phyloP scores from a whole-genome alignment of 345 rosid genomes.

The Dovyalis caffra region DNA sequence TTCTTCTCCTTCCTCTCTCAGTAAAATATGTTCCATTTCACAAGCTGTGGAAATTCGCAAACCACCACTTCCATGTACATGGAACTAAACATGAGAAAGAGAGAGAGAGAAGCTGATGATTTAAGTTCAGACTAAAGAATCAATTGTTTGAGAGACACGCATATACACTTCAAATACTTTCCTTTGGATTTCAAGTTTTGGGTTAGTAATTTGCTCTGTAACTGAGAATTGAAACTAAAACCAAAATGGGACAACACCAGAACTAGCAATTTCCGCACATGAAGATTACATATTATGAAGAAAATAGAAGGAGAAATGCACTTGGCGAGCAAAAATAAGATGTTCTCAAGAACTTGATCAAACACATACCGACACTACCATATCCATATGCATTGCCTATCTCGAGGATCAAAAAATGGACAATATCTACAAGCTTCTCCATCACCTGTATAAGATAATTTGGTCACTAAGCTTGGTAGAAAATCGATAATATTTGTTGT shows the following conservation, averaged over 20 bases:
- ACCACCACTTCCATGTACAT: neutral
- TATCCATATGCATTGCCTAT: slow-evolving; percentile 23
- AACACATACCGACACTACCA: slow-evolving; percentile 26
- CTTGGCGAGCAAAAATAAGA: neutral
- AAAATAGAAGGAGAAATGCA: neutral
- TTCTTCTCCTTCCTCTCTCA: too few species aligned
- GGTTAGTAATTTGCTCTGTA: neutral
- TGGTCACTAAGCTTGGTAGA: neutral
- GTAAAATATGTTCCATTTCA: neutral
- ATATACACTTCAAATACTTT: neutral
- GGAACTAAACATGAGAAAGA: neutral
- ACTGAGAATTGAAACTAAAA: neutral
- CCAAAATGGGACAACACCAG: neutral
- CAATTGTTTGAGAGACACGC: too few species aligned
- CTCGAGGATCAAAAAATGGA: slow-evolving; percentile 29
- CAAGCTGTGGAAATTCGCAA: neutral
- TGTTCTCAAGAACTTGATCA: neutral
- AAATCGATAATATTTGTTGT: neutral
- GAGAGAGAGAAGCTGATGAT: neutral
- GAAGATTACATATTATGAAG: neutral
- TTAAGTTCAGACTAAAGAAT: too few species aligned
- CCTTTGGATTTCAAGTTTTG: neutral
- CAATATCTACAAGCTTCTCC: slow-evolving; percentile 36
- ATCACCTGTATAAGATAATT: slow-evolving; percentile 18
- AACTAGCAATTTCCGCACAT: neutral